Evolutionary conservation across 2,329 filamentous ascomycete species (phyloP), one percentile per base, ranked within the genome.

Genomic region (Chaetomium sp.): DNA sequence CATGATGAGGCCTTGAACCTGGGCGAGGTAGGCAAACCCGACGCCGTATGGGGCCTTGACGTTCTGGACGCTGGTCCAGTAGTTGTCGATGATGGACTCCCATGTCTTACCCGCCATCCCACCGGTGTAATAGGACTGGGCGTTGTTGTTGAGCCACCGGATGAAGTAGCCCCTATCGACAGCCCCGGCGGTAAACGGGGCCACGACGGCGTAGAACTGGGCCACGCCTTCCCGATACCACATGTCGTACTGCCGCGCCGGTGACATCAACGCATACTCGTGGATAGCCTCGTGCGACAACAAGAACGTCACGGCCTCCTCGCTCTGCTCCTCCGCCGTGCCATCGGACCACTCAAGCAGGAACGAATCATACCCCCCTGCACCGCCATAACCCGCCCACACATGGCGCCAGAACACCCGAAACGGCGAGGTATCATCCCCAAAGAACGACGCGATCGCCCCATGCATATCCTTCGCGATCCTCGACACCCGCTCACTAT

Each of bases 91-190:
- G 6, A 55, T 13, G 10, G 27, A 31, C 51, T 55, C 16, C 51
- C 51, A 55, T 6, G 51, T 9, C 27, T 12, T n/a, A 13, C 27
- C 27, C 6, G 51, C 51, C 27, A 27, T 55, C 2, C 51, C 51
- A 19, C 51, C 29, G 13, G 51, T 55, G 27, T 55, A 55, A 13
- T 55, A 55, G 16, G 29, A 13, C 19, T 55, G 51, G 16, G 31
- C 31, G 5, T 55, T 55, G 51, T 55, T 55, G 16, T 55, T 55
- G 16, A 55, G 31, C 51, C 27, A 55, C 27, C 29, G 51, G 29
- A 55, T n/a, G 8, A 55, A 16, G n/a, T 55, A 55, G 16, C 16
- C 8, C n/a, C 19, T 33, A 19, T 55, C 51, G 13, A 55, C 51
- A 2, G 51, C 51, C 4, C 51, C 51, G 4, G 51, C 51, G 2